Conservation (phyloP, 2,329 filamentous ascomycete species). For the Fusarium gaditjirri region DNA sequence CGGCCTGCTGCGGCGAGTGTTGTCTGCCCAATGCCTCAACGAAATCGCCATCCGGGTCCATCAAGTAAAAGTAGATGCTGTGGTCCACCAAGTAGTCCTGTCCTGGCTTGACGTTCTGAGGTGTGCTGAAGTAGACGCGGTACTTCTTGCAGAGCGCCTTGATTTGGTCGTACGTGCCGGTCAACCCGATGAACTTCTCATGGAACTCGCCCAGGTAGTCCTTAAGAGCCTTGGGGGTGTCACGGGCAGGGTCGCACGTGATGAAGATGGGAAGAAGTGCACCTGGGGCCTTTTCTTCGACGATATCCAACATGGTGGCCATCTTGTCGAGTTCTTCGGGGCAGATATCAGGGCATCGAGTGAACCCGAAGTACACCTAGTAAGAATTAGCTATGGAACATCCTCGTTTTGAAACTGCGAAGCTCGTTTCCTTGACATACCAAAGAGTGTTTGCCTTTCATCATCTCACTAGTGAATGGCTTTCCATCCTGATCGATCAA, state of each 20-base stretch:
- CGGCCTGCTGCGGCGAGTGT: conserved; percentile 88
- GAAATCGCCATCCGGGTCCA: conserved; percentile 98
- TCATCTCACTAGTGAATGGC: conserved; percentile 78
- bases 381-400: conserved; percentile 13
- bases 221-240: conserved; percentile 86
- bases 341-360: conserved; percentile 98
- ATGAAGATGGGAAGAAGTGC: conserved; percentile 85
- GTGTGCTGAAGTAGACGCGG: conserved; percentile 96
- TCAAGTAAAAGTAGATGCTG: conserved; percentile 99
- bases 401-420: neutral
- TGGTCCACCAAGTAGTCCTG: conserved; percentile 98
- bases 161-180: conserved; percentile 92
- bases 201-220: conserved; percentile 93
- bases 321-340: conserved; percentile 99
- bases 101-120: conserved; percentile 85
- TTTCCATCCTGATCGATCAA: conserved; percentile 85
- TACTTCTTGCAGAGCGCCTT: conserved; percentile 96
- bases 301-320: conserved; percentile 89
- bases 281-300: conserved; percentile 62
- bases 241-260: conserved; percentile 92
- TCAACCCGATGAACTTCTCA: conserved; percentile 84
- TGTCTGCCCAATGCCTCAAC: conserved; percentile 96
- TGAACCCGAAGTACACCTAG: conserved; percentile 97
- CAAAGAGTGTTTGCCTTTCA: conserved; percentile 87
- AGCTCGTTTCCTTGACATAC: conserved; percentile 57